A percentile compares a stretch with the other conserved stretches of the same genome.
These are phyloP conservation scores for Colletotrichum melonis DNA, from an alignment of 2,329 filamentous ascomycete species.

Conservation along the genomic window DNA sequence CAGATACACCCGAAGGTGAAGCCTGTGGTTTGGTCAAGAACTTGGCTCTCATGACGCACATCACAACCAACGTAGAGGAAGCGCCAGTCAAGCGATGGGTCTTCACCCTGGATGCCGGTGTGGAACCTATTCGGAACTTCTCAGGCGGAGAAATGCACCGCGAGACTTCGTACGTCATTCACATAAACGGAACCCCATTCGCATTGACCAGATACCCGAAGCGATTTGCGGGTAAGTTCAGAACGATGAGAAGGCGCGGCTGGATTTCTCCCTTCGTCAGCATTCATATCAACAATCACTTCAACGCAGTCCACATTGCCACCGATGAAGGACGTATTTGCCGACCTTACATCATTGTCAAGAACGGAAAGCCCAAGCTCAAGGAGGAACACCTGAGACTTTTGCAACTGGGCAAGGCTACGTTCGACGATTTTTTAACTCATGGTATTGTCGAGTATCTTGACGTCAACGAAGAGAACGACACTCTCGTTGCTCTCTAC, in stretches of 20 bases:
- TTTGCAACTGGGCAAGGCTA: conserved; percentile 83
- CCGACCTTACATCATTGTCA: conserved; percentile 93
- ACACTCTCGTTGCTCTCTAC: conserved; percentile 91
- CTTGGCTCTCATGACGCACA: conserved; percentile 97
- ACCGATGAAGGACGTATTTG: conserved; percentile 98
- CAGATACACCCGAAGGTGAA: conserved; percentile 98
- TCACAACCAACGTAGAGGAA: conserved; percentile 96
- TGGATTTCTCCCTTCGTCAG: conserved; percentile 96
- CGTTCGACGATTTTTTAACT: conserved; percentile 94
- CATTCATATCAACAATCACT: conserved; percentile 94
- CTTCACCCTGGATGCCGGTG: conserved; percentile 86
- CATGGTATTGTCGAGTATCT: conserved; percentile 95
- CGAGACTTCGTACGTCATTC: conserved; percentile 87
- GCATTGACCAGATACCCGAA: conserved; percentile 89
- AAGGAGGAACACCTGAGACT: conserved; percentile 82
- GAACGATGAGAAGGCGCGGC: conserved; percentile 87
- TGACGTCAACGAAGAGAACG: conserved; percentile 98
- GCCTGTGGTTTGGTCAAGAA: conserved; percentile 99
- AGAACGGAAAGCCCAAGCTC: conserved; percentile 86
- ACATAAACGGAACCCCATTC: conserved; percentile 94
- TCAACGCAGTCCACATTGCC: conserved; percentile 91
- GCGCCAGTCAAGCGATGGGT: conserved; percentile 88
- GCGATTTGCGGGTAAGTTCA: conserved; percentile 85
- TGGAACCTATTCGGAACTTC: conserved; percentile 77
- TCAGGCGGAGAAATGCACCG: conserved; percentile 87